Evolutionary conservation across 192 early-diverging fungal genomes (phyloP).

Genomic region (Coemansia sp.): DNA sequence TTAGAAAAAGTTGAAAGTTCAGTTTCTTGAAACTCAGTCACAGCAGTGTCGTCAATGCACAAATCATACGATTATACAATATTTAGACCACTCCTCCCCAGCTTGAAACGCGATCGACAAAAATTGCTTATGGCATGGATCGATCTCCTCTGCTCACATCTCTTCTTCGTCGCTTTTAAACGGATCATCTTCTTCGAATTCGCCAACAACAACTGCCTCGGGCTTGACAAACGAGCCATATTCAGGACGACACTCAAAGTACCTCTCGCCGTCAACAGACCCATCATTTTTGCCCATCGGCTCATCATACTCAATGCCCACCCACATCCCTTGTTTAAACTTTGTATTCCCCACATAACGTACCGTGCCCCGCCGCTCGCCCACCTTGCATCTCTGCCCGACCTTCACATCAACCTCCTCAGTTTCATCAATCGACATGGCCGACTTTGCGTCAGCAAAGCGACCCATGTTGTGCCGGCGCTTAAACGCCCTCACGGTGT

Average conservation of each 20-base stretch:
- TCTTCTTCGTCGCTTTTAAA: constrained; percentile 72
- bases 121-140: too few relatives aligned
- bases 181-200: constrained; percentile 89
- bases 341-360: constrained; percentile 69
- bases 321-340: constrained; percentile 89
- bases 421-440: constrained; percentile 79
- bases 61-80: too few relatives aligned
- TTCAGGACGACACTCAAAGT: constrained; percentile 72
- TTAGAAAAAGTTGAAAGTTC: not conserved
- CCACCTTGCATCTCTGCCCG: constrained; percentile 65
- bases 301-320: constrained; percentile 95
- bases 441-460: constrained; percentile 75
- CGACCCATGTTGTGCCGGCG: constrained; percentile 84
- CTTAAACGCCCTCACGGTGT: constrained; percentile 88
- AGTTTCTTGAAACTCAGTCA: too few relatives aligned
- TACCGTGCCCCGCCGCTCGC: constrained; percentile 63
- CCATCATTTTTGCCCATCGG: constrained; percentile 95
- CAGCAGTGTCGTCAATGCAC: too few relatives aligned
- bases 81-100: too few relatives aligned
- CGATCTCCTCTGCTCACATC: constrained; percentile 24
- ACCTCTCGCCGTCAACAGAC: constrained; percentile 68
- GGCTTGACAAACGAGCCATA: constrained; percentile 91
- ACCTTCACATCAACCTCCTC: constrained; percentile 60
- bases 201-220: constrained; percentile 83
- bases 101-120: too few relatives aligned